Evolutionary conservation across 2,329 filamentous ascomycete species (phyloP).

Genomic region (Aspergillus udagawae): DNA sequence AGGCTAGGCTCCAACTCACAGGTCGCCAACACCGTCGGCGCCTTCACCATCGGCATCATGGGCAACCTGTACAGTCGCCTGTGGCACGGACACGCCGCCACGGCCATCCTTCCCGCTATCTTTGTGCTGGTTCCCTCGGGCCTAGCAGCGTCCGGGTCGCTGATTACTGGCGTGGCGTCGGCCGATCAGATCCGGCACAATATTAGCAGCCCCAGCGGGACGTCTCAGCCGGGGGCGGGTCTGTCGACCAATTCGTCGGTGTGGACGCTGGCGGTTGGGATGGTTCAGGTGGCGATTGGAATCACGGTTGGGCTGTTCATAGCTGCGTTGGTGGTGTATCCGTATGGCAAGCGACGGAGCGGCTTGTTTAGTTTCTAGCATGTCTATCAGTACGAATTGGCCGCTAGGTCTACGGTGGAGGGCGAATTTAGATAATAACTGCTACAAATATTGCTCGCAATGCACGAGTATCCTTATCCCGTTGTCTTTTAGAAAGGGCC

Average conservation of each 20-base stretch:
- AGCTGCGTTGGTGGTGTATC: conserved; percentile 45
- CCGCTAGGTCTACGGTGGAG: neutral
- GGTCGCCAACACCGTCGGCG: conserved; percentile 72
- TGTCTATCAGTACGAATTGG: neutral
- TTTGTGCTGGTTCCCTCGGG: conserved; percentile 65
- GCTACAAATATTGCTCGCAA: conserved; percentile 12
- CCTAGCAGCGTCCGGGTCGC: conserved; percentile 53
- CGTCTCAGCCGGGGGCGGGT: conserved; percentile 29
- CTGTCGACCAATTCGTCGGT: conserved; percentile 30
- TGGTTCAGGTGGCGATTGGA: conserved; percentile 47
- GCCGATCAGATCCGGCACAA: conserved; percentile 51
- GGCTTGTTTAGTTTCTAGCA: conserved; percentile 43
- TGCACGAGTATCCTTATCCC: conserved; percentile 9
- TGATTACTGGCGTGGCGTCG: conserved; percentile 54
- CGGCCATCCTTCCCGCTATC: conserved; percentile 81
- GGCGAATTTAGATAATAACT: neutral
- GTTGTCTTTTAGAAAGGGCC: conserved; percentile 3
- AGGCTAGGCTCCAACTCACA: conserved; percentile 68
- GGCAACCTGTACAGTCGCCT: conserved; percentile 73
- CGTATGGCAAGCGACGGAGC: conserved; percentile 43
- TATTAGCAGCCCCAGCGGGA: conserved; percentile 8
- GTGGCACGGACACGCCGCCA: conserved; percentile 74
- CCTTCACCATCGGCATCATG: conserved; percentile 69
- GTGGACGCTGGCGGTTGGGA: conserved; percentile 44
- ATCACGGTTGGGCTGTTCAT: conserved; percentile 47